phyloP scores from a whole-genome alignment of 208 protist species.

The Trypanosoma mega region DNA sequence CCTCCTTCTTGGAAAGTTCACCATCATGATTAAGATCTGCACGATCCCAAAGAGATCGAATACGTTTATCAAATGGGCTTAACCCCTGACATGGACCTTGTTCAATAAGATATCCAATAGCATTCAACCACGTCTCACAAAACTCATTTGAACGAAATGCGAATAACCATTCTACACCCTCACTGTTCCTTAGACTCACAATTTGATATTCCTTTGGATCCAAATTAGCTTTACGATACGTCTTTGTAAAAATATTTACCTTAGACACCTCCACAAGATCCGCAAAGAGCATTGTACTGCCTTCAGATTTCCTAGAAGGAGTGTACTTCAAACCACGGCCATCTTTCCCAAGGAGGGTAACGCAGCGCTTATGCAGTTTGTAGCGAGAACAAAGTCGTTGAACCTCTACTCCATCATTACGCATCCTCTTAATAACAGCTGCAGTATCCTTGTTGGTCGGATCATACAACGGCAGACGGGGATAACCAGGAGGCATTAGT shows the following conservation, averaged over 20 bases:
- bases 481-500: neutral
- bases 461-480: slow-evolving; percentile 3
- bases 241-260: slow-evolving; percentile 35
- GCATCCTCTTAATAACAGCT: neutral
- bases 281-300: slow-evolving; percentile 41
- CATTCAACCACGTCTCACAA: slow-evolving; percentile 36
- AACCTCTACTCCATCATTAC: neutral
- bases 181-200: slow-evolving; percentile 44
- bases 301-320: slow-evolving; percentile 38
- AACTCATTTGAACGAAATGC: slow-evolving; percentile 29
- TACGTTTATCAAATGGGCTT: slow-evolving; percentile 30
- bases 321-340: slow-evolving; percentile 46
- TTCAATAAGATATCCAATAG: slow-evolving; percentile 35
- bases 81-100: slow-evolving; percentile 1
- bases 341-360: slow-evolving; percentile 34
- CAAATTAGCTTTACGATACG: slow-evolving; percentile 38
- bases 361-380: slow-evolving; percentile 15
- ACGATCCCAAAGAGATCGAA: slow-evolving; percentile 45
- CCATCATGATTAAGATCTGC: slow-evolving; percentile 47
- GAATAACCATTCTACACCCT: slow-evolving; percentile 27
- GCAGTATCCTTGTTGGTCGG: neutral
- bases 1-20: slow-evolving; percentile 43
- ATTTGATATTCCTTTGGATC: slow-evolving; percentile 39
- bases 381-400: slow-evolving; percentile 8
- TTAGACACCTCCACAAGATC: slow-evolving; percentile 51